These are phyloP conservation scores for Colletotrichum spaethianum DNA, from an alignment of 2,329 filamentous ascomycete genomes.

Conservation along the genomic window DNA sequence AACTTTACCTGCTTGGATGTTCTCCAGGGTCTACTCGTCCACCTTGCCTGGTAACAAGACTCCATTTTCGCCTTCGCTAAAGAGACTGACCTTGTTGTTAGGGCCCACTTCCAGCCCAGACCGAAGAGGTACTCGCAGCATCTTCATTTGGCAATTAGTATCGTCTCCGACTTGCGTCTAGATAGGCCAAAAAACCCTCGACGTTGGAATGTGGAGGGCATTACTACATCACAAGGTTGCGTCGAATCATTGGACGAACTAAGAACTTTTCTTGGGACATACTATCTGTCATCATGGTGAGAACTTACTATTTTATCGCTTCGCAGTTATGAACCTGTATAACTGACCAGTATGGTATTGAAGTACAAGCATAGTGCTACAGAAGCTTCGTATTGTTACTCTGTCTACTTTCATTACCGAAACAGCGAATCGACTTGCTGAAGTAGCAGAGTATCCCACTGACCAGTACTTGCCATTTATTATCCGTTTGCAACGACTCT, in stretches of 20 bases:
- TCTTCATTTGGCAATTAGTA: slow-evolving; percentile 49
- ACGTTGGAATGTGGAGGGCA: slow-evolving; percentile 48
- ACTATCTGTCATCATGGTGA: slow-evolving; percentile 52
- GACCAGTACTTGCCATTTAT: slow-evolving; percentile 50
- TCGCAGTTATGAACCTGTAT: not conserved
- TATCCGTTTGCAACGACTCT: slow-evolving; percentile 49
- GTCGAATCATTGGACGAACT: slow-evolving; percentile 45
- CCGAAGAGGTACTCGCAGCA: slow-evolving; percentile 49
- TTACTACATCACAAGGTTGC: not conserved
- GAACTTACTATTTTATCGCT: not conserved
- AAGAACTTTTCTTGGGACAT: slow-evolving; percentile 49
- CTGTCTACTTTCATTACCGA: slow-evolving; percentile 48
- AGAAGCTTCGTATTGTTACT: slow-evolving; percentile 49
- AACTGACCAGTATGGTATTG: not conserved
- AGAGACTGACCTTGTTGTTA: slow-evolving; percentile 29
- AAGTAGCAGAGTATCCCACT: slow-evolving; percentile 34
- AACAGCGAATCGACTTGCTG: slow-evolving; percentile 44
- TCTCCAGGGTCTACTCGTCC: slow-evolving; percentile 50
- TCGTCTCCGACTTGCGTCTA: slow-evolving; percentile 49
- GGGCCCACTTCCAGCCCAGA: slow-evolving; percentile 51
- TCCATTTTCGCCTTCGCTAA: not conserved
- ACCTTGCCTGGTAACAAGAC: slow-evolving; percentile 49
- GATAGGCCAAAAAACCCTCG: slow-evolving; percentile 47
- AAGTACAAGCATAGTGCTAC: slow-evolving; percentile 49
- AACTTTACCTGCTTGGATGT: slow-evolving; percentile 48